Base-by-base conservation (phyloP, 331 rosid genomes). In the Malus hybrid region DNA sequence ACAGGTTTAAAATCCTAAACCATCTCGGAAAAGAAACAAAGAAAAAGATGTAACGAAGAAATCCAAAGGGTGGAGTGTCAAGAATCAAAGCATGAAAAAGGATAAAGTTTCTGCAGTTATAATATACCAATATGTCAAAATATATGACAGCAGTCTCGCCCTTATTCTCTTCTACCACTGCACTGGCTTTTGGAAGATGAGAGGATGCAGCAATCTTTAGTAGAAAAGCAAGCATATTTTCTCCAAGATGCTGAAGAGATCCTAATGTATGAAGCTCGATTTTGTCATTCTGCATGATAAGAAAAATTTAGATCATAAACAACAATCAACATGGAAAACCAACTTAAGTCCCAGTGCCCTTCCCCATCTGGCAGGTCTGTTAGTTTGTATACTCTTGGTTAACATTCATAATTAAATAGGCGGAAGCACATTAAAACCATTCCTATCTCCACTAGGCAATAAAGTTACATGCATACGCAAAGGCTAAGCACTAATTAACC, bases 221-320 rank as follows among this genome's bases (percentile, higher is more conserved):
- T 85, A 94, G 87, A 90, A 90, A 94, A 77, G 95, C 89, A 83
- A 94, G 97, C 97, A 94, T 92, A 80, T 94, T 94, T 80, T 94
- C 99, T 77, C 99, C 99, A 78, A 94, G 96, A 84, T 91, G 99
- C 82, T 94, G 99, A 85, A 94, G 93, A 82, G 99, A 92, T 73
- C 99, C 99, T 77, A 80, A 44, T 78, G 83, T 87, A 70, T 91
- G 88, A 83, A 88, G 95, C 86, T 88, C 91, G 19, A 88, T 48
- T 73, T 94, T 94, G 88, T 94, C 99, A 84, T 94, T 94, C 99
- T 94, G 90, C 92, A 80, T 74, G n/a, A 72, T 44, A 70, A 81
- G 57, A 82, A 77, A 46, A 73, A 34, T 56, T 33, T 42, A 71
- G 71, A 70, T 54, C n/a, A 55, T 74, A 52, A 62, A 52, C 74